Evolutionary conservation across 371 early-diverging fungal genomes (phyloP).

Genomic region (Mortierella sp.): DNA sequence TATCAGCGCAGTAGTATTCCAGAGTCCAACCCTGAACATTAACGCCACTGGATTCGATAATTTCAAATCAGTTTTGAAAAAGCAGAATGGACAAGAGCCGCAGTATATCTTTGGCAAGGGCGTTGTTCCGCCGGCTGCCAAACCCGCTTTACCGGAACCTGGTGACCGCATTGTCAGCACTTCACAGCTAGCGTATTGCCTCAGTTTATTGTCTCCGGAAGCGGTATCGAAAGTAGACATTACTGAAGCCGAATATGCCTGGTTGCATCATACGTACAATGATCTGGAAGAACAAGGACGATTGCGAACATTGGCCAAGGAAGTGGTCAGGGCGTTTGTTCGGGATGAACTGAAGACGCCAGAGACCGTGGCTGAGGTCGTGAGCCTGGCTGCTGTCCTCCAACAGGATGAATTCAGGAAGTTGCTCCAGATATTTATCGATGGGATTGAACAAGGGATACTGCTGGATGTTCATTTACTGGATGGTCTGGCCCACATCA

Average conservation of each 20-base stretch:
- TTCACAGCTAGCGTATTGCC: background rate
- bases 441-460: background rate
- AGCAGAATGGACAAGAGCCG: no score
- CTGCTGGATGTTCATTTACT: slow-evolving; percentile 9
- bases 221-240: background rate
- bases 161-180: background rate
- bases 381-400: slow-evolving; percentile 4
- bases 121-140: background rate
- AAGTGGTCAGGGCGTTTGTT: slow-evolving; percentile 2
- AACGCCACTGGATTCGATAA: no score
- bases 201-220: background rate
- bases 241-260: background rate
- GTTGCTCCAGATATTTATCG: slow-evolving; percentile 5
- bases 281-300: slow-evolving; percentile 15
- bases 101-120: background rate
- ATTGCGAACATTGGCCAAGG: slow-evolving; percentile 3
- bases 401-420: background rate
- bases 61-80: no score
- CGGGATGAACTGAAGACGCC: slow-evolving; percentile 1
- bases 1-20: no score
- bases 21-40: no score
- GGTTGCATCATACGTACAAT: background rate
- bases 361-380: slow-evolving; percentile 1
- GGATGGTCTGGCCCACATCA: slow-evolving; percentile 6
- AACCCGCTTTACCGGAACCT: background rate